Evolutionary conservation across 179 eudicot genomes (phyloP).

Genomic region (Spinacia oleracea): DNA sequence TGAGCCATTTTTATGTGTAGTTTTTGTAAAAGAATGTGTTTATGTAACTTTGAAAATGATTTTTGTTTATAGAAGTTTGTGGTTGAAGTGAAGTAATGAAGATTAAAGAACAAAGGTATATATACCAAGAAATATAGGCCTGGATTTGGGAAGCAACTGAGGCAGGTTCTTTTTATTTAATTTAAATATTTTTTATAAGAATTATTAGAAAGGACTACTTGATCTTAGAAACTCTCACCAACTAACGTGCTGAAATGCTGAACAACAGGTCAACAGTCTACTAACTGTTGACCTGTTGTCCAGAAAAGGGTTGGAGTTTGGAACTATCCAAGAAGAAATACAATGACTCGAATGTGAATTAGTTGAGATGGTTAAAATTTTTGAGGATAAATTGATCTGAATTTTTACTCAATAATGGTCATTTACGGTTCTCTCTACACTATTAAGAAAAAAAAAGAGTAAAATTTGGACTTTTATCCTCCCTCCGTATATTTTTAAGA

Average conservation of each 20-base stretch:
- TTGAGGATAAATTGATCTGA: too few relatives aligned
- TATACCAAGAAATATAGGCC: background rate
- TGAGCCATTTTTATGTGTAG: constrained; percentile 9
- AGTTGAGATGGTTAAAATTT: too few relatives aligned
- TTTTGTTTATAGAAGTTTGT: background rate
- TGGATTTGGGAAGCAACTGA: constrained; percentile 26
- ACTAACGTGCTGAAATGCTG: constrained; percentile 14
- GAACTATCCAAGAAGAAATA: background rate
- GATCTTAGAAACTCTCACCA: constrained; percentile 3
- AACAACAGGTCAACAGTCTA: background rate
- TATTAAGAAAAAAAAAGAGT: too few relatives aligned
- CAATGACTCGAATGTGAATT: too few relatives aligned
- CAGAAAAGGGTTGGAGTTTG: background rate
- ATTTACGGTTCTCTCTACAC: too few relatives aligned
- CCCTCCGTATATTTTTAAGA: too few relatives aligned
- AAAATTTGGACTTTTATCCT: too few relatives aligned
- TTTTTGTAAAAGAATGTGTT: background rate
- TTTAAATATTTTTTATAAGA: too few relatives aligned
- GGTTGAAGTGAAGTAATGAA: background rate
- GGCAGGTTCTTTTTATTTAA: constrained; percentile 27
- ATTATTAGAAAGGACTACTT: constrained; percentile 5
- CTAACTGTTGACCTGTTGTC: too few relatives aligned
- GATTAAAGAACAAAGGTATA: constrained; percentile 7
- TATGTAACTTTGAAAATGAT: too few relatives aligned
- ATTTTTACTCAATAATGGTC: too few relatives aligned